A percentile compares a stretch with the other conserved stretches of the same genome.
phyloP scores from a whole-genome alignment of 257 asterid genomes.

The Prunella vulgaris region DNA sequence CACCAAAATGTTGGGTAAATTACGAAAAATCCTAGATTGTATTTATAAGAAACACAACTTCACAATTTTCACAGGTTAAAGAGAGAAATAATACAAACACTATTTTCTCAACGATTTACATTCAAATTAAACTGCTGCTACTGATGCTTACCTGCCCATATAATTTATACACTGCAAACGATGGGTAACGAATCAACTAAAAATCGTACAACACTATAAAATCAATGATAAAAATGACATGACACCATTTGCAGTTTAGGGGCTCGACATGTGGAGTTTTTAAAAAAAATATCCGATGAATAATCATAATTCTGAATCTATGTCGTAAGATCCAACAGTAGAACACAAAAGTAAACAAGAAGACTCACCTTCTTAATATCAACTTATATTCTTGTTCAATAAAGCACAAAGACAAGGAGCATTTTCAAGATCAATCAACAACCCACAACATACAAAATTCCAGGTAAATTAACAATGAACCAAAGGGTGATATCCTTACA shows the following conservation, averaged over 20 bases:
- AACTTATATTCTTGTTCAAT: constrained; percentile 8
- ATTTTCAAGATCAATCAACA: constrained; percentile 1
- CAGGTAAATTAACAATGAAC: not conserved
- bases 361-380: not conserved
- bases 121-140: not conserved
- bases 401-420: not conserved
- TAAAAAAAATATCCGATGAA: too few relatives aligned
- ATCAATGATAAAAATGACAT: too few relatives aligned
- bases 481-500: not conserved
- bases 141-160: too few relatives aligned
- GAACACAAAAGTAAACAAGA: too few relatives aligned
- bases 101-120: not conserved
- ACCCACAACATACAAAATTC: constrained; percentile 5
- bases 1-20: not conserved
- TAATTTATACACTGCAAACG: too few relatives aligned
- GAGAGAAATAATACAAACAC: not conserved
- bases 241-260: too few relatives aligned
- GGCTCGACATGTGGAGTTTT: too few relatives aligned
- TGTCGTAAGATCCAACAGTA: too few relatives aligned
- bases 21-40: not conserved
- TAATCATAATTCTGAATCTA: too few relatives aligned
- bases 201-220: not conserved
- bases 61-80: not conserved
- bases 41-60: not conserved
- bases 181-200: not conserved